Base-by-base conservation (phyloP, 805 yeast genomes). In the Ogataea nitratoaversa region DNA sequence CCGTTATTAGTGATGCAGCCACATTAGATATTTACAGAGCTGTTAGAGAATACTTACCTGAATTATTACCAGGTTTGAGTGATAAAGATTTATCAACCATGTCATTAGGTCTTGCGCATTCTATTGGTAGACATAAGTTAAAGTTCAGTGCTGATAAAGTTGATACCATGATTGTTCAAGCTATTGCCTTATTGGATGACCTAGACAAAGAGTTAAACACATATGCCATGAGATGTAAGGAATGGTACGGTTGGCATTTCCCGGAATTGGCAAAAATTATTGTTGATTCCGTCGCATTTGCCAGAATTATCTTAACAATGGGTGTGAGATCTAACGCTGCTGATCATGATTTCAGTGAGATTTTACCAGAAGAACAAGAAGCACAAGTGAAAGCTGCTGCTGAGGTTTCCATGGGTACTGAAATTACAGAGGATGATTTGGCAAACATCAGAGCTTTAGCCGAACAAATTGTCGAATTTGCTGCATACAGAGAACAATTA, bases 211-310 rank as follows among this genome's bases (percentile, higher is more conserved):
- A 93, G 68, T 78, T 93, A 57, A 93, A 93, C 72, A 93, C 97
- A 38, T 93, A 91, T 59, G 96, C 98, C 53, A 93, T 93, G 99
- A 82, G 99, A 73, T 80, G 91, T 70, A 93, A 91, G 72, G 99
- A 93, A 72, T 93, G 99, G 99, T 93, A 93, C 71, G 99, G 99
- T 52, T 93, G 99, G 99, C 99, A 93, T 69, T 93, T 93, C 82
- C 99, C 99, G 30, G 99, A 93, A 69, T 79, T 93, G 79, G 96
- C 97, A 58, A 93, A 93, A 77, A 88, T 91, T 65, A 85, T 93
- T 56, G 81, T 84, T 53, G 99, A 91, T 70, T 90, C 96, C 52
- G 91, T 87, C 56, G 97, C 97, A 34, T 91, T 81, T 66, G 98
- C 98, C 47, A 84, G 95, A 72, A 85, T 89, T 54, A 86, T 93